A percentile compares a stretch with the other conserved stretches of the same genome.
Evolutionary conservation across 805 yeast genomes (phyloP).

Genomic region (Kodamaea restingae): DNA sequence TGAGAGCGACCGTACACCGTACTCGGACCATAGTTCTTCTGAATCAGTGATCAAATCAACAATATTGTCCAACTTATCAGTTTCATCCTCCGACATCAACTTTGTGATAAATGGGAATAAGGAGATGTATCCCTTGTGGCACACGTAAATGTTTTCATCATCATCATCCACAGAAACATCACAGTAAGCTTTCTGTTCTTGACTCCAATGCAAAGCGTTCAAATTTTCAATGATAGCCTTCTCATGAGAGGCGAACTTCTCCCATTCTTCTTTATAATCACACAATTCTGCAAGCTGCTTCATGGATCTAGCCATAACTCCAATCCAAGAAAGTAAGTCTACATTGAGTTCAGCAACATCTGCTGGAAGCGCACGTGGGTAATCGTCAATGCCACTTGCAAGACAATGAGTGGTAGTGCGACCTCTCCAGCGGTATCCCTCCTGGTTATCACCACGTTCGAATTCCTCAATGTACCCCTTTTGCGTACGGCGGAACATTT

Average conservation of each 20-base stretch:
- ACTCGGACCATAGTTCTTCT: conserved; percentile 69
- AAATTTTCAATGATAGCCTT: conserved; percentile 57
- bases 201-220: conserved; percentile 78
- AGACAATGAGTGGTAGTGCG: conserved; percentile 79
- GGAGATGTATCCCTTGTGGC: conserved; percentile 86
- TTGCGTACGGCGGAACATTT: conserved; percentile 83
- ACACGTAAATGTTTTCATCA: conserved; percentile 63
- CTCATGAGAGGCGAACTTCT: conserved; percentile 51
- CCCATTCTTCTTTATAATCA: conserved; percentile 55
- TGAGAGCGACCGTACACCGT: conserved; percentile 79
- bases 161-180: conserved; percentile 75
- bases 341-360: conserved; percentile 89
- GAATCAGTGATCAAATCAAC: conserved; percentile 63
- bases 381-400: conserved; percentile 94
- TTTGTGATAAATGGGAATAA: conserved; percentile 79
- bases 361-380: conserved; percentile 78
- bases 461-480: conserved; percentile 69
- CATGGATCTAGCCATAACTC: conserved; percentile 85
- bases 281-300: conserved; percentile 63
- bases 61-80: conserved; percentile 45
- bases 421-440: conserved; percentile 91
- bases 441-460: conserved; percentile 50
- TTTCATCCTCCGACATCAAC: conserved; percentile 47
- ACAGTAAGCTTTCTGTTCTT: conserved; percentile 63
- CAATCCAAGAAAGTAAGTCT: conserved; percentile 89